Conservation (phyloP, 768 basidiomycete species). For the Lactifluus subvellereus region DNA sequence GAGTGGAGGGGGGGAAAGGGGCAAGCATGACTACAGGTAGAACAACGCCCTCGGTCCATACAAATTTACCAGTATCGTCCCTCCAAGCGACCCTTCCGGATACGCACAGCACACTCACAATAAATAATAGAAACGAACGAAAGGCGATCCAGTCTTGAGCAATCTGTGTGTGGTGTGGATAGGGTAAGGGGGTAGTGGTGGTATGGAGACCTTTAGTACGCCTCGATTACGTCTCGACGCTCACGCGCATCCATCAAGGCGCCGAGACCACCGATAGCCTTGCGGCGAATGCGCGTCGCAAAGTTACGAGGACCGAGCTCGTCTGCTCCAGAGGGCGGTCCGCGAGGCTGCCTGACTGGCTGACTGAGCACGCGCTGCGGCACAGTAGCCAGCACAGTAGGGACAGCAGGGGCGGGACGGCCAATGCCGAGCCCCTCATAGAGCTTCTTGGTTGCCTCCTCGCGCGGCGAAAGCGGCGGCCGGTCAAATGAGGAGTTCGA, state of each 20-base stretch:
- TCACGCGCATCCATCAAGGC: constrained; percentile 77
- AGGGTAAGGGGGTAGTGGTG: not conserved
- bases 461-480: constrained; percentile 71
- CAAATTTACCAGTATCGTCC: constrained; percentile 6
- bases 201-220: constrained; percentile 14
- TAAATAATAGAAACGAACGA: constrained; percentile 24
- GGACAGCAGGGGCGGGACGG: constrained; percentile 44
- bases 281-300: constrained; percentile 76
- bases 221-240: constrained; percentile 47
- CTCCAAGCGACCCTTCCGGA: constrained; percentile 10
- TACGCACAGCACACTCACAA: constrained; percentile 18
- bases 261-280: constrained; percentile 77
- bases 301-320: constrained; percentile 87
- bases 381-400: constrained; percentile 34
- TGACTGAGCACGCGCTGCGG: constrained; percentile 54
- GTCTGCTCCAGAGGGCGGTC: constrained; percentile 81
- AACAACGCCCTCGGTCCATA: constrained; percentile 6
- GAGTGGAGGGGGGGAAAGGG: constrained; percentile 13
- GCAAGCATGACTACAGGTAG: constrained; percentile 8
- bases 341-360: constrained; percentile 79
- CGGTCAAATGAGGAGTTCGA: constrained; percentile 53
- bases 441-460: constrained; percentile 80
- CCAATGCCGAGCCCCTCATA: constrained; percentile 88
- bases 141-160: constrained; percentile 19
- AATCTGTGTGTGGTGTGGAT: constrained; percentile 13